Base-by-base conservation (phyloP, 768 basidiomycete species). In the Hydnum rufescens region DNA sequence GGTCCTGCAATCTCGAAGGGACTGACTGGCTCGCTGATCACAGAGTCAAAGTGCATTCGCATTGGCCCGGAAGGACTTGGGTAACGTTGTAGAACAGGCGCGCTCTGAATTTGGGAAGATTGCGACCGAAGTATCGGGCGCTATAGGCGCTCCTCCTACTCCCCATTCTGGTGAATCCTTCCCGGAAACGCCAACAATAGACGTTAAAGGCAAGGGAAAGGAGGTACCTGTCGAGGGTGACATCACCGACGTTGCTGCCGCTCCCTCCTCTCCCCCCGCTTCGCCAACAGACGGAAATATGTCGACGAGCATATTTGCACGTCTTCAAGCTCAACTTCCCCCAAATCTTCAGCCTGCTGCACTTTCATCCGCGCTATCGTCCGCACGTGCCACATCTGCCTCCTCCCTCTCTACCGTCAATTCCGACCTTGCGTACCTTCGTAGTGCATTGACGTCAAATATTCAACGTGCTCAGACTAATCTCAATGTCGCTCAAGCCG, bases 391-490 rank as follows among this genome's bases (percentile, higher is more conserved):
- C 31, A 43, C 54, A 13, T 52, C 58, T 29, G 28, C 55, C 51
- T 30, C 54, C 44, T 55, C 55, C 53, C 44, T 26, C 26, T 28
- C 44, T 25, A 13, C 16, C 25, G 44, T 13, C 8, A 8, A 8
- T 39, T 8, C 34, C 8, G 84, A 85, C 60, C 63, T 87, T n/a
- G 67, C 71, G 3, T 77, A 83, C 53, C 65, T 87, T 55, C 74
- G 79, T 58, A 68, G 70, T 53, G 76, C 75, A 46, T 65, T 89
- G 53, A 63, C 77, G 28, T 64, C 69, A 31, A 80, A 87, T 59
- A 74, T 85, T 55, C 74, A 77, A 59, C 77, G 75, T 49, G 77
- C 85, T 32, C 84, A 87, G 60, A 82, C 79, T 42, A 73, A 81
- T 36, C 78, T 76, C 50, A 71, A 71, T n/a, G 68, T 77, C 3